phyloP scores from a whole-genome alignment of 148 eudicot genomes.

The Fagopyrum tataricum region DNA sequence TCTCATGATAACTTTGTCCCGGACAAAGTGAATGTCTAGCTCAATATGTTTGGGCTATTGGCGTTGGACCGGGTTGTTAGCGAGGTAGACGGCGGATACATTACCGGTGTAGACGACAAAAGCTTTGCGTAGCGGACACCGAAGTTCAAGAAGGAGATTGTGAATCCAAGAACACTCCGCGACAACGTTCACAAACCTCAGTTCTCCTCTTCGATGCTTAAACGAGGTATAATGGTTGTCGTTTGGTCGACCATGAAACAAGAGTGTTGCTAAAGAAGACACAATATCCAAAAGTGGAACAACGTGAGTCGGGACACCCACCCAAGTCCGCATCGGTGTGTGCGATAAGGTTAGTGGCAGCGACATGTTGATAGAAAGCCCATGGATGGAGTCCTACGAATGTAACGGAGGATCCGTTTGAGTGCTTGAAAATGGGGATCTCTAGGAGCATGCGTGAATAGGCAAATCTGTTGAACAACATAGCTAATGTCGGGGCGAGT shows the following conservation, averaged over 20 bases:
- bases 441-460: not conserved
- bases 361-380: not conserved
- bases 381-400: not conserved
- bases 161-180: not conserved
- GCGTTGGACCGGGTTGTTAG: not conserved
- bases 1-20: not conserved
- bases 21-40: not conserved
- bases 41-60: not conserved
- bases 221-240: not conserved
- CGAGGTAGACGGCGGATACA: not conserved
- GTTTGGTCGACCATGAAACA: not conserved
- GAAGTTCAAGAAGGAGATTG: not conserved
- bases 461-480: not conserved
- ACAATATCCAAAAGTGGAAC: not conserved
- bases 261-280: not conserved
- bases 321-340: not conserved
- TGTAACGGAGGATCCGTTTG: not conserved
- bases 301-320: not conserved
- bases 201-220: not conserved
- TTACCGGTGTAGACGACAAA: not conserved
- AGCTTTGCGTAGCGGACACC: not conserved
- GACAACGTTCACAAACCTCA: not conserved
- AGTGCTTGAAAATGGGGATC: not conserved
- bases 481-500: not conserved
- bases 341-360: not conserved